Percentiles rank a stretch among this genome's conserved stretches.
phyloP scores from a whole-genome alignment of 805 yeast genomes.

The Zygosaccharomyces pseudorouxii region DNA sequence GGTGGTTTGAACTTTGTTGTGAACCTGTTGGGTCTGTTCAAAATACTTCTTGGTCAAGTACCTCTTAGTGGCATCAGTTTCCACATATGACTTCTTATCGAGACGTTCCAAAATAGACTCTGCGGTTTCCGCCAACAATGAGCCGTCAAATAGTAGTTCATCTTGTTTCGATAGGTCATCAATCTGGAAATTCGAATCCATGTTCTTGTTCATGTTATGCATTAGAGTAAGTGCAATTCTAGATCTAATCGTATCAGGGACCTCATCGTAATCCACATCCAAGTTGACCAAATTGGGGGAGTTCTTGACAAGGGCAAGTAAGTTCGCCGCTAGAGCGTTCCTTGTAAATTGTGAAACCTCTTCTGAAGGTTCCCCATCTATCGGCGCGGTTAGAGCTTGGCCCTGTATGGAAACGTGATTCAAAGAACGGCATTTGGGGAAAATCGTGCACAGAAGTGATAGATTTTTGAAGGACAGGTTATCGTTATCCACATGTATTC shows the following conservation, averaged over 20 bases:
- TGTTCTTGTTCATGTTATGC: constrained; percentile 70
- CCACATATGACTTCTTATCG: constrained; percentile 29
- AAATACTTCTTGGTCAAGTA: constrained; percentile 39
- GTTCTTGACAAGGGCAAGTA: constrained; percentile 64
- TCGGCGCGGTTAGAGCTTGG: constrained; percentile 36
- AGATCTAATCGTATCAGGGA: constrained; percentile 61
- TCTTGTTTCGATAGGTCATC: constrained; percentile 40
- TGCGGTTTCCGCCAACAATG: constrained; percentile 68
- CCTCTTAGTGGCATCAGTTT: constrained; percentile 38
- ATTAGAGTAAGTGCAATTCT: constrained; percentile 74
- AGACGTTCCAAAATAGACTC: constrained; percentile 52
- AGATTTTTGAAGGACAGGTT: constrained; percentile 53
- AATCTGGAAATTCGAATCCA: constrained; percentile 36
- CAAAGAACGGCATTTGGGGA: constrained; percentile 63
- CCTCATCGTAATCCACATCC: constrained; percentile 58
- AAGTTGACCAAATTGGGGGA: constrained; percentile 61
- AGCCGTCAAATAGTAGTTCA: constrained; percentile 72
- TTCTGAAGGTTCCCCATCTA: not conserved
- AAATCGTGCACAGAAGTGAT: constrained; percentile 56
- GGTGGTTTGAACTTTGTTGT: constrained; percentile 42
- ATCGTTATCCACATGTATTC: constrained; percentile 71
- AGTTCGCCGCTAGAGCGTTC: constrained; percentile 55
- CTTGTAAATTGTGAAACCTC: constrained; percentile 36
- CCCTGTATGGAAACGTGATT: constrained; percentile 68
- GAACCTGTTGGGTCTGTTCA: constrained; percentile 37